Evolutionary conservation across 2,329 filamentous ascomycete species (phyloP).

Genomic region (Scortechinia acanthostroma): DNA sequence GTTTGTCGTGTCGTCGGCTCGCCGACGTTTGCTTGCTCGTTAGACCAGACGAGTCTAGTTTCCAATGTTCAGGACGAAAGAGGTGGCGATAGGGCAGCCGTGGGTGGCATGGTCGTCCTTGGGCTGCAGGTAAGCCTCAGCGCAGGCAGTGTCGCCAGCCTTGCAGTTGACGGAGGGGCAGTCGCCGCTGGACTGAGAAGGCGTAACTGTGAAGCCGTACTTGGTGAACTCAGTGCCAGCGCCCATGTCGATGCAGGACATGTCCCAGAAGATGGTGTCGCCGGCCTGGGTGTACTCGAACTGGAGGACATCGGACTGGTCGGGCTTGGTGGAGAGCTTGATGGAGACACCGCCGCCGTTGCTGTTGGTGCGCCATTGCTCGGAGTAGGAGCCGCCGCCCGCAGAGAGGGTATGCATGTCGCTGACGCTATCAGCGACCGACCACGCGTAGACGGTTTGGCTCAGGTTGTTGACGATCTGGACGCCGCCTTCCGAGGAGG

Average conservation of each 20-base stretch:
- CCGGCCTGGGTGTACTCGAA: constrained; percentile 18
- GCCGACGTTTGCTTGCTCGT: too few relatives aligned
- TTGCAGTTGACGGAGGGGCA: constrained; percentile 23
- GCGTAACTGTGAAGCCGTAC: constrained; percentile 13
- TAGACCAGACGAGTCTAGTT: too few relatives aligned
- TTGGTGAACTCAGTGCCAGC: constrained; percentile 10
- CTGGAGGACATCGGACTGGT: constrained; percentile 13
- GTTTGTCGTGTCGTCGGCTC: too few relatives aligned
- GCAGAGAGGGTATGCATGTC: constrained; percentile 7
- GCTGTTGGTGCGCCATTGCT: constrained; percentile 16
- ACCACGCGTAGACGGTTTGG: not conserved
- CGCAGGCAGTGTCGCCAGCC: constrained; percentile 21
- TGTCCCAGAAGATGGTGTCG: constrained; percentile 16
- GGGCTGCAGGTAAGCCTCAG: constrained; percentile 26
- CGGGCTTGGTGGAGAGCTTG: constrained; percentile 14
- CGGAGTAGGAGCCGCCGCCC: constrained; percentile 10
- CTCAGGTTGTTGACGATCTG: not conserved
- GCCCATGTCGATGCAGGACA: constrained; percentile 17
- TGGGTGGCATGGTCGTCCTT: constrained; percentile 28
- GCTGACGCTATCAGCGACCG: constrained; percentile 8
- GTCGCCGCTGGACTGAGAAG: constrained; percentile 3
- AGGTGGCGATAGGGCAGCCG: constrained; percentile 22
- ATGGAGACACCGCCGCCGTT: constrained; percentile 19
- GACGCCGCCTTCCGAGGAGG: not conserved
- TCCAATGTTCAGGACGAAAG: constrained; percentile 22